Percentiles rank a stretch among this genome's conserved stretches.
Conservation (phyloP, 2,329 filamentous ascomycete genomes). For the Cryphonectria carpinicola region DNA sequence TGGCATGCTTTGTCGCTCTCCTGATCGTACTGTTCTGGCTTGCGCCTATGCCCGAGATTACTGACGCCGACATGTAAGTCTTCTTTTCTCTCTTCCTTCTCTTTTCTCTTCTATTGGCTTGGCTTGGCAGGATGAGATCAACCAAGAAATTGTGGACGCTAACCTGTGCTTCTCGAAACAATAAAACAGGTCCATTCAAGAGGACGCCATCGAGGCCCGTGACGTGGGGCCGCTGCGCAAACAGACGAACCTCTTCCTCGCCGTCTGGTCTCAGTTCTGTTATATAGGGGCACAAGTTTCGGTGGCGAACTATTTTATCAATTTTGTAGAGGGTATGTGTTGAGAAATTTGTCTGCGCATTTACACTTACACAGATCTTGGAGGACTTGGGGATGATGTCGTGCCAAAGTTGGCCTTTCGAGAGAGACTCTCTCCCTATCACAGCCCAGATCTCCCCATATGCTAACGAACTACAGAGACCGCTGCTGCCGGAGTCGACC, state of each 20-base stretch:
- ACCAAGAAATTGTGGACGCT: not conserved
- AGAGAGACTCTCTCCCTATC: not conserved
- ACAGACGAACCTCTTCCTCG: constrained; percentile 65
- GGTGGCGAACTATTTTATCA: constrained; percentile 60
- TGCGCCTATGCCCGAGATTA: constrained; percentile 54
- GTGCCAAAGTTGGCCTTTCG: not conserved
- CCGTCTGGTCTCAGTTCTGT: constrained; percentile 64
- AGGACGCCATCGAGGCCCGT: constrained; percentile 44
- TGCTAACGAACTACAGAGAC: constrained; percentile 7
- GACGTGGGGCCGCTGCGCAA: constrained; percentile 57
- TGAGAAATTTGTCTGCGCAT: not conserved
- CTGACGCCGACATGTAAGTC: constrained; percentile 61
- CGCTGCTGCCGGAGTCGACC: constrained; percentile 1
- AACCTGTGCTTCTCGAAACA: not conserved
- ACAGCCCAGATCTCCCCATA: not conserved
- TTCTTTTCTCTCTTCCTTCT: not conserved
- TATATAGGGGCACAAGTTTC: constrained; percentile 64
- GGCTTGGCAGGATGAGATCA: not conserved
- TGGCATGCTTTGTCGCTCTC: constrained; percentile 61
- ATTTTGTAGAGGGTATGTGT: constrained; percentile 45
- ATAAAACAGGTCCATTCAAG: constrained; percentile 45
- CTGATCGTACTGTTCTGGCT: constrained; percentile 63
- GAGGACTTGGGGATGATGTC: not conserved
- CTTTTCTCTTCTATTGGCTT: not conserved
- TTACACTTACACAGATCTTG: not conserved